Base-by-base conservation (phyloP, 2,329 filamentous ascomycete species). In the Botrytis paeoniae region DNA sequence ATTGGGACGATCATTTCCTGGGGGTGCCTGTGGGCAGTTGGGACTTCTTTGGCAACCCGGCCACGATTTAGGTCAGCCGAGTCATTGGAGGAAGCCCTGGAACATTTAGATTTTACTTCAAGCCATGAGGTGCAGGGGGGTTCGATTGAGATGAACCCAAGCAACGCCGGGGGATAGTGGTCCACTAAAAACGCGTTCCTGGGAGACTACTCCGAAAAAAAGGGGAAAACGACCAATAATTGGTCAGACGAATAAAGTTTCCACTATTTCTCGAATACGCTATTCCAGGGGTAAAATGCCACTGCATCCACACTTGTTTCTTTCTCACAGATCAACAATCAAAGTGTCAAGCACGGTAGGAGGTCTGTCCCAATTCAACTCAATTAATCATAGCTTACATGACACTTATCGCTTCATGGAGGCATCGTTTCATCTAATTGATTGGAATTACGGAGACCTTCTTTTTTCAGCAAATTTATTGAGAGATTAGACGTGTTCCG, bases 141-240 rank as follows among this genome's bases (percentile, higher is more conserved):
- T 57, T 66, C 75, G 72, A 78, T 78, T 78, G 78, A 77, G 77
- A 78, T 78, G 76, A 77, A 75, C 61, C 75, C 76, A 74, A 71
- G 72, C 74, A 48, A 76, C 73, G 74, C 70, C 32, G 63, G 18
- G n/a, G 69, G 63, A 61, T 39, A 37, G 29, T 60, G 62, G 60
- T 71, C 76, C 77, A 78, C 75, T 77, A 22, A 78, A 45, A 75
- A 76, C 73, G 75, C 75, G 75, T 78, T 73, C 76, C 78, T 79
- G 77, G 45, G 35, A 74, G 43, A 59, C 32, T 9, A 39, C 60
- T 69, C 59, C 51, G 60, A 45, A 32, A 32, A 71, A 51, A 62
- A 39, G 59, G 71, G 72, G 62, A 62, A 62, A 25, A 29, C 14
- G 51, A 35, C 51, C 39, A 73, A 37, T 72, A 43, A 78, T 70